These are phyloP conservation scores for Xylaria intraflava DNA, from an alignment of 495 filamentous ascomycete species.

Conservation along the genomic window DNA sequence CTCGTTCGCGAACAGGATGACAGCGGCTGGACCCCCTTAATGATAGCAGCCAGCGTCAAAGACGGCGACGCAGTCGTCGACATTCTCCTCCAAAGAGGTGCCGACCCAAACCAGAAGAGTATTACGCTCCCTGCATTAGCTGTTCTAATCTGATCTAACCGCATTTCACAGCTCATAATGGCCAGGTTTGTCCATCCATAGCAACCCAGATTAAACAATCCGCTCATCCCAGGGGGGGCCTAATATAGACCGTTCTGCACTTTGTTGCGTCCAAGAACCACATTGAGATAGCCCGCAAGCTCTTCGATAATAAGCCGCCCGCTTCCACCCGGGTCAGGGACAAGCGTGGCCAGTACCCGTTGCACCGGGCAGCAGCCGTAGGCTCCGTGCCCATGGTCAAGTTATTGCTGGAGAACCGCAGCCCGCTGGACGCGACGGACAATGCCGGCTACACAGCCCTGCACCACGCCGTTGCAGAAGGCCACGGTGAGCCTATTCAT, in stretches of 20 bases:
- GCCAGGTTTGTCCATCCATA: conserved; percentile 43
- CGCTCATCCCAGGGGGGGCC: background rate
- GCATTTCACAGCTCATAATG: conserved; percentile 38
- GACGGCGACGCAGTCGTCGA: conserved; percentile 64
- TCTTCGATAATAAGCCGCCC: conserved; percentile 61
- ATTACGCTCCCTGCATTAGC: conserved; percentile 8
- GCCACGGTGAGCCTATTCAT: conserved; percentile 54
- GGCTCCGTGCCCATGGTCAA: conserved; percentile 79
- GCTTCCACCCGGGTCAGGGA: conserved; percentile 82
- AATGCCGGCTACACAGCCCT: conserved; percentile 74
- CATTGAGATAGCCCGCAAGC: conserved; percentile 68
- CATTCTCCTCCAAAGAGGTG: conserved; percentile 69
- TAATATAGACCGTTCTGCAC: conserved; percentile 71
- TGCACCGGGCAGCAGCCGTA: conserved; percentile 87
- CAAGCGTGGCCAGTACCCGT: conserved; percentile 70
- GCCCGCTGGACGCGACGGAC: conserved; percentile 85
- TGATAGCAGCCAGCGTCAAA: conserved; percentile 82
- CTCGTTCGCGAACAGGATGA: conserved; percentile 53
- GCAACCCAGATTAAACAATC: background rate
- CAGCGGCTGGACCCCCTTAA: conserved; percentile 87
- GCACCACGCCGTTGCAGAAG: conserved; percentile 91
- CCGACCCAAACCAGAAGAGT: conserved; percentile 80
- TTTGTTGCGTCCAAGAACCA: conserved; percentile 87
- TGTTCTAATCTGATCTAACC: background rate
- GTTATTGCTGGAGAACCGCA: conserved; percentile 67